Evolutionary conservation across 192 early-diverging fungal species (phyloP).

Genomic region (Coemansia sp.): DNA sequence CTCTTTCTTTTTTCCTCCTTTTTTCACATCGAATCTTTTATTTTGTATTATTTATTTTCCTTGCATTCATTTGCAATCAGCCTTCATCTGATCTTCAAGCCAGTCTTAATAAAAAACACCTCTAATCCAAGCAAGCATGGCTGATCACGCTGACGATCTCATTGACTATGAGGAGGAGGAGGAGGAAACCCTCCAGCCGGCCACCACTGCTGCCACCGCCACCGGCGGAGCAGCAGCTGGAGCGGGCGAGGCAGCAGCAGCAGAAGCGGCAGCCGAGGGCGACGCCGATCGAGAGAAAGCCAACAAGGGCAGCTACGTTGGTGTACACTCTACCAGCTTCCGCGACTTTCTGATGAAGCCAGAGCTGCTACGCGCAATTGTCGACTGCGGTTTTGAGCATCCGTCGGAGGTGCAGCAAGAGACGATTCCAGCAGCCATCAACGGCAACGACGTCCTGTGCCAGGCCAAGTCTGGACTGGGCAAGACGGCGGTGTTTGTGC

Average conservation of each 20-base stretch:
- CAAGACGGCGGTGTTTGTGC: constrained; percentile 97
- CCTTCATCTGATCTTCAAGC: constrained; percentile 1
- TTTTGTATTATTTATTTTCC: constrained; percentile 16
- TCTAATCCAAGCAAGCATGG: constrained; percentile 31
- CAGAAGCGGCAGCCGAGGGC: constrained; percentile 29
- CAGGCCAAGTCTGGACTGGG: constrained; percentile 99
- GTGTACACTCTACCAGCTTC: constrained; percentile 98
- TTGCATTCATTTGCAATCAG: constrained; percentile 2
- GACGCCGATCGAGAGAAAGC: constrained; percentile 67
- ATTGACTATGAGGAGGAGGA: constrained; percentile 98
- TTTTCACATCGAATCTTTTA: not conserved
- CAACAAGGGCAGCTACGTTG: constrained; percentile 97
- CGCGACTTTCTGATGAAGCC: constrained; percentile 97
- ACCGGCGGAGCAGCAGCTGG: constrained; percentile 54
- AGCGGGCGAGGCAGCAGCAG: constrained; percentile 39
- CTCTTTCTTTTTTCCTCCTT: constrained; percentile 14
- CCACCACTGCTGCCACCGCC: constrained; percentile 28
- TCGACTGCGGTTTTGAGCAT: constrained; percentile 99
- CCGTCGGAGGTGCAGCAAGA: constrained; percentile 99
- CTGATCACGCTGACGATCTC: constrained; percentile 83
- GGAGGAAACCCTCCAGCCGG: constrained; percentile 64
- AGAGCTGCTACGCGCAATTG: constrained; percentile 90
- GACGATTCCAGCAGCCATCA: constrained; percentile 94
- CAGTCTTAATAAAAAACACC: not conserved
- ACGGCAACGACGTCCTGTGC: constrained; percentile 96